phyloP scores from a whole-genome alignment of 768 basidiomycete species.

The Termitomyces sp. region DNA sequence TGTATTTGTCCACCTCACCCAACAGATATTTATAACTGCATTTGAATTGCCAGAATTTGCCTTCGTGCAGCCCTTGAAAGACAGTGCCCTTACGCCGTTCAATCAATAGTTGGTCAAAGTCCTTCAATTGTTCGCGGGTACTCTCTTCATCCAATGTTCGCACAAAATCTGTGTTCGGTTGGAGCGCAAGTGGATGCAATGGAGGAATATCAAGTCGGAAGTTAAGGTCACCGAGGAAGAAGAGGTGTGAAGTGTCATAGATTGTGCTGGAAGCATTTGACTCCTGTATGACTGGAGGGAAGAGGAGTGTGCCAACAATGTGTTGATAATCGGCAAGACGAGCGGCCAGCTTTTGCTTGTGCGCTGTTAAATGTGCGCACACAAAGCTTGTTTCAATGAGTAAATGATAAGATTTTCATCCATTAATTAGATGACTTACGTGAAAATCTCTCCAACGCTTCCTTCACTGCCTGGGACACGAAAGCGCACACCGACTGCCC shows the following conservation, averaged over 20 bases:
- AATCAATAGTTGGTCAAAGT: slow-evolving; percentile 65
- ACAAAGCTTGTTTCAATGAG: slow-evolving; percentile 48
- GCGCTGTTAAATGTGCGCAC: slow-evolving; percentile 86
- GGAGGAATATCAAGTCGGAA: slow-evolving; percentile 73
- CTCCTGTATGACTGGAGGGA: slow-evolving; percentile 45
- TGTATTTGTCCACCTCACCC: slow-evolving; percentile 80
- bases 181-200: slow-evolving; percentile 38
- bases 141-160: slow-evolving; percentile 42
- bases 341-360: slow-evolving; percentile 54
- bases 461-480: slow-evolving; percentile 55
- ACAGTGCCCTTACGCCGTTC: slow-evolving; percentile 61
- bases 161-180: slow-evolving; percentile 28
- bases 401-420: not conserved
- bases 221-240: slow-evolving; percentile 92
- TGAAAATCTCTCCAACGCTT: slow-evolving; percentile 68
- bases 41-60: slow-evolving; percentile 85
- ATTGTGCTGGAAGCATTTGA: slow-evolving; percentile 49
- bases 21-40: slow-evolving; percentile 87
- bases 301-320: slow-evolving; percentile 78
- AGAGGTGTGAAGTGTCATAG: slow-evolving; percentile 84
- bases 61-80: slow-evolving; percentile 75
- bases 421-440: slow-evolving; percentile 48
- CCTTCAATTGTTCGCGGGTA: slow-evolving; percentile 54
- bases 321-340: slow-evolving; percentile 77
- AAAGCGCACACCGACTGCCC: slow-evolving; percentile 86